phyloP scores from a whole-genome alignment of 352 stramenopile species.

The Phytophthora meadii region DNA sequence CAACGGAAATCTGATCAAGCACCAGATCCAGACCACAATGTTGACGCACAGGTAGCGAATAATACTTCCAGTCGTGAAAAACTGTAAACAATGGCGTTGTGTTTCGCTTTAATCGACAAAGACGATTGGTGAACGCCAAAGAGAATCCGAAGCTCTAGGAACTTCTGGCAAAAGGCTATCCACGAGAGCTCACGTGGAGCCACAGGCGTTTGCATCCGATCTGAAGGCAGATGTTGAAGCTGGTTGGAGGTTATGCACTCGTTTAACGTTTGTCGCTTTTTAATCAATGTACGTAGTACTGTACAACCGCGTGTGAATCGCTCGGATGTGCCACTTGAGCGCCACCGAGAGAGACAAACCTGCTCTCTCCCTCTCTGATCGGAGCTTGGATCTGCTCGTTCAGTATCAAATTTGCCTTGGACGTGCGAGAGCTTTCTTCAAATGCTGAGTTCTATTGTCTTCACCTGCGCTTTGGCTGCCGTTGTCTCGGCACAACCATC shows the following conservation, averaged over 20 bases:
- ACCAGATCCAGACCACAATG: slow-evolving; percentile 11
- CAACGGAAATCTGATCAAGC: slow-evolving; percentile 39
- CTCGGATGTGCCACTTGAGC: slow-evolving; percentile 5
- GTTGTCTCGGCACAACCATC: slow-evolving; percentile 25
- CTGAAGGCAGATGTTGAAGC: slow-evolving; percentile 12
- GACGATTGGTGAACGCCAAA: slow-evolving; percentile 14
- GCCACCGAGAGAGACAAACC: slow-evolving; percentile 2
- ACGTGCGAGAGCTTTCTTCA: slow-evolving; percentile 7
- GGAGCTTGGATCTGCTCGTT: background rate
- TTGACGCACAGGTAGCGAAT: background rate
- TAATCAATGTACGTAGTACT: background rate
- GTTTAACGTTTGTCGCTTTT: slow-evolving; percentile 15
- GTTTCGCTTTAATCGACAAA: slow-evolving; percentile 2
- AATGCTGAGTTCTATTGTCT: slow-evolving; percentile 6
- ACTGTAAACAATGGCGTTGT: background rate
- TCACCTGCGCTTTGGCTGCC: slow-evolving; percentile 18
- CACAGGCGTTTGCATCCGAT: background rate
- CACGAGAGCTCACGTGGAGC: slow-evolving; percentile 11
- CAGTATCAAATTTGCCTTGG: slow-evolving; percentile 11
- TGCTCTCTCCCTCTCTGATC: background rate
- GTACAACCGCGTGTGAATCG: background rate
- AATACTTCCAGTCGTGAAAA: background rate
- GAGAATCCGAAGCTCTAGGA: slow-evolving; percentile 16
- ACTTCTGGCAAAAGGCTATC: slow-evolving; percentile 10
- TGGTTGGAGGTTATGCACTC: slow-evolving; percentile 11